Base-by-base conservation (phyloP, 2,329 filamentous ascomycete species). In the Neopestalotiopsis rosae region DNA sequence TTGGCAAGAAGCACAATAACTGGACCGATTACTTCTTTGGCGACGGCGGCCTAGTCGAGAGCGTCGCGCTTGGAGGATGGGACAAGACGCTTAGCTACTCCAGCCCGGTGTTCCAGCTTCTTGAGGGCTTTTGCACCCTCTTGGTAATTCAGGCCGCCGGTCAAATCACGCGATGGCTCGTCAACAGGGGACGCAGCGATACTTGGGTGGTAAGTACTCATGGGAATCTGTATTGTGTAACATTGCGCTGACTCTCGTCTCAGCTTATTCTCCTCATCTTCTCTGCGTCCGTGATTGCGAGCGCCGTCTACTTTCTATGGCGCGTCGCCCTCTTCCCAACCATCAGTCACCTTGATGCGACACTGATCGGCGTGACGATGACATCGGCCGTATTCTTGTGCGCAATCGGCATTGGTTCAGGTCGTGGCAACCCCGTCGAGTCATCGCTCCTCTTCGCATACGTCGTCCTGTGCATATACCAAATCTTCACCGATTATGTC, bases 401-500 rank as follows among this genome's bases (percentile, higher is more conserved):
- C 79, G 93, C 92, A 14, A 98, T 95, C 86, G 96, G 96, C 32
- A 98, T 98, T 74, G 93, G 93, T 71, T 97, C 94, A 76, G 95
- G 95, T 1, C 91, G 95, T 75, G 96, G 96, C 70, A 99, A 97
- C 76, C 94, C 95, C 2, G 93, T 98, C 67, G 95, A 99, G 82
- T 97, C 94, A 74, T 97, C 95, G 28, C 85, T 99, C 12, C 88
- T 99, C 69, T 98, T 99, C 78, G 95, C 96, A 76, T 99, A 99
- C 81, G 90, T 98, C 70, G 96, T 97, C n/a, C 91, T 99, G 71
- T 98, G 95, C 84, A 93, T 98, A 77, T 99, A 98, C 83, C 96
- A 99, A 81, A 98, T 98, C 80, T 98, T 98, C 81, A 99, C 96
- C 76, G 96, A 99, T 82, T 98, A 98, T 82, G 90, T 95, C 74